Conservation (phyloP, 371 early-diverging fungal species). For the Mucor racemosus region DNA sequence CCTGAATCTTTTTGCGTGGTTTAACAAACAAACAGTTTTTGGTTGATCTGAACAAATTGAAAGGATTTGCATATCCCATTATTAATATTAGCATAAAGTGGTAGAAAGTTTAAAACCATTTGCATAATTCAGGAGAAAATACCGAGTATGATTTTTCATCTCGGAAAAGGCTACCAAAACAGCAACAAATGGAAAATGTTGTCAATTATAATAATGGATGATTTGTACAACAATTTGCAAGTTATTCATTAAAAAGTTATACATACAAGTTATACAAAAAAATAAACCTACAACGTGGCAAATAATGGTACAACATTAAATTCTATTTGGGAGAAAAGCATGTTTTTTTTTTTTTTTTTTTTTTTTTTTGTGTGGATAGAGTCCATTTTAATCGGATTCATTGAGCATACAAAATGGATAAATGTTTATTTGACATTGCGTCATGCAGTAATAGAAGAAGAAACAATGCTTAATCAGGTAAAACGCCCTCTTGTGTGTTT, state of each 20-base stretch:
- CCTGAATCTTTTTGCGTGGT: neutral
- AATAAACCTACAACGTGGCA: constrained; percentile 22
- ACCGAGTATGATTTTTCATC: neutral
- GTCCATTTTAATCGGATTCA: neutral
- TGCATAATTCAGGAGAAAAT: constrained; percentile 6
- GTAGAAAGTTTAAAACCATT: neutral
- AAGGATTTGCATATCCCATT: neutral
- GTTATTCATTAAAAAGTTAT: neutral
- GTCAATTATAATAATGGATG: neutral
- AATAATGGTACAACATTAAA: constrained; percentile 19
- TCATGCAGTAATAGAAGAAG: constrained; percentile 4
- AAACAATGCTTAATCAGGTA: constrained; percentile 3
- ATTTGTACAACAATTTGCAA: neutral
- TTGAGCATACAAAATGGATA: neutral
- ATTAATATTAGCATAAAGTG: neutral
- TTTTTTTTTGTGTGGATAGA: constrained; percentile 10
- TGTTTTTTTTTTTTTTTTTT: constrained; percentile 11
- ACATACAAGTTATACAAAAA: constrained; percentile 10
- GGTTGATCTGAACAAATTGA: neutral
- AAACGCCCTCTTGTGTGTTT: neutral
- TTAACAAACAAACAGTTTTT: neutral
- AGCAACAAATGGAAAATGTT: neutral
- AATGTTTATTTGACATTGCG: constrained; percentile 4
- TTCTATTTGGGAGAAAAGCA: constrained; percentile 14
- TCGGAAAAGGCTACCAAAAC: neutral